Percentiles rank a stretch among this genome's conserved stretches.
These are phyloP conservation scores for Kodamaea sp. DNA, from an alignment of 1,139 yeast species.

Conservation along the genomic window DNA sequence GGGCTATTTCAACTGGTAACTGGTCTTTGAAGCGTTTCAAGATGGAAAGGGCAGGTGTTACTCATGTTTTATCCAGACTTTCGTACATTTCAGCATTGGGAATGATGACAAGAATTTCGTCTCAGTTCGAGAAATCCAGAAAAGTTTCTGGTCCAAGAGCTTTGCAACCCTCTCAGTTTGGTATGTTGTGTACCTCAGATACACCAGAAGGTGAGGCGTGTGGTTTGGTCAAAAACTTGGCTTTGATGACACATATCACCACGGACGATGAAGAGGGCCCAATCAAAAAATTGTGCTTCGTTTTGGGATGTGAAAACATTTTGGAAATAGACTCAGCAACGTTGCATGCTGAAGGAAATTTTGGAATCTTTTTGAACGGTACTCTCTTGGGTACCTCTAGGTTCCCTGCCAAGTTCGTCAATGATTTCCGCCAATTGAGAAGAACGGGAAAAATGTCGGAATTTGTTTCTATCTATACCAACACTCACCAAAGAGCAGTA, in stretches of 20 bases:
- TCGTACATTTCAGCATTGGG: constrained; percentile 95
- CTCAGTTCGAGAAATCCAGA: constrained; percentile 96
- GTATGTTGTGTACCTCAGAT: constrained; percentile 98
- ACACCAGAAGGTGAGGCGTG: constrained; percentile 99
- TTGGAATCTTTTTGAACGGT: constrained; percentile 90
- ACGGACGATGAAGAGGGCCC: constrained; percentile 98
- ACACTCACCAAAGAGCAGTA: constrained; percentile 86
- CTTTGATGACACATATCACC: constrained; percentile 97
- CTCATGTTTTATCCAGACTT: constrained; percentile 88
- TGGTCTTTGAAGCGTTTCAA: constrained; percentile 98
- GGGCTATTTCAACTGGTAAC: constrained; percentile 97
- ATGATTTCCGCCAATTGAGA: constrained; percentile 75
- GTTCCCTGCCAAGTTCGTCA: constrained; percentile 79
- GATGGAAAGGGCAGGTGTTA: constrained; percentile 99
- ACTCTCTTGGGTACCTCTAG: constrained; percentile 88
- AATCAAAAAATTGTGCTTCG: constrained; percentile 69
- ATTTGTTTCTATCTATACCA: constrained; percentile 87
- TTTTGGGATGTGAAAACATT: constrained; percentile 89
- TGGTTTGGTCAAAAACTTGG: constrained; percentile 95
- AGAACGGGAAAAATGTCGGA: constrained; percentile 86
- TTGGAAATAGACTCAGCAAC: constrained; percentile 81
- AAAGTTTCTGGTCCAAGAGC: constrained; percentile 99
- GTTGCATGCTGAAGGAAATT: constrained; percentile 73
- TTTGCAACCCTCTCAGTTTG: constrained; percentile 97
- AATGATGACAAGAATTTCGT: constrained; percentile 99